These are phyloP conservation scores for Priceomyces carsonii DNA, from an alignment of 805 yeast species.

Conservation along the genomic window DNA sequence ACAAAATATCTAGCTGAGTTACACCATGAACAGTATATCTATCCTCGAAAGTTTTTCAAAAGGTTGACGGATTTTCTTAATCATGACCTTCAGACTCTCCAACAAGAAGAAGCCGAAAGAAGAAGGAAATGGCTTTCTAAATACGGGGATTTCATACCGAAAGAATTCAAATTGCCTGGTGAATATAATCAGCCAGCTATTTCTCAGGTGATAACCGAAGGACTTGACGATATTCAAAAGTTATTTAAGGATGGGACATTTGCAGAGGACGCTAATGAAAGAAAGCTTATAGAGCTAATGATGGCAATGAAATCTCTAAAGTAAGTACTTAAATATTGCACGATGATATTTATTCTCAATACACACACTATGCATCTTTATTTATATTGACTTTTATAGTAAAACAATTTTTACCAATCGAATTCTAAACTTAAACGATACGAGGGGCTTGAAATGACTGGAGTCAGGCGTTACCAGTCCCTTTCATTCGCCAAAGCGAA, in stretches of 20 bases:
- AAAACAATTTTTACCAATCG: background rate
- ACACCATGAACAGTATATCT: conserved; percentile 39
- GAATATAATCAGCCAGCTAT: conserved; percentile 35
- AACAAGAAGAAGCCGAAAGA: conserved; percentile 33
- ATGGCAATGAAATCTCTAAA: conserved; percentile 6
- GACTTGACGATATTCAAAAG: conserved; percentile 30
- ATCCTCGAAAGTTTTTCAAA: conserved; percentile 36
- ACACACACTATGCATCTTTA: background rate
- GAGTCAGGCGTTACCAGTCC: conserved; percentile 1
- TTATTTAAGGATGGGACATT: conserved; percentile 14
- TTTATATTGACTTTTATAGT: background rate
- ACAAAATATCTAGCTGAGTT: conserved; percentile 37
- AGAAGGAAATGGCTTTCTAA: conserved; percentile 36
- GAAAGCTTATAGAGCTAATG: conserved; percentile 23
- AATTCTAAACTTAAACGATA: background rate
- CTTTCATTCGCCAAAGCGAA: conserved; percentile 12
- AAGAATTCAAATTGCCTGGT: conserved; percentile 39
- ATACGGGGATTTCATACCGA: conserved; percentile 43
- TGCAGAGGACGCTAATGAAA: conserved; percentile 18
- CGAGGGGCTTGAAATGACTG: conserved; percentile 1
- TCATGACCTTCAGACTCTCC: conserved; percentile 30
- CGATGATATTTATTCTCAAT: too few species aligned
- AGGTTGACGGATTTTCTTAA: conserved; percentile 34
- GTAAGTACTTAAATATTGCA: too few species aligned
- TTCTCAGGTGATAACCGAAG: conserved; percentile 44